Evolutionary conservation across 148 eudicot species (phyloP).

Genomic region (Heliosperma pusillum): DNA sequence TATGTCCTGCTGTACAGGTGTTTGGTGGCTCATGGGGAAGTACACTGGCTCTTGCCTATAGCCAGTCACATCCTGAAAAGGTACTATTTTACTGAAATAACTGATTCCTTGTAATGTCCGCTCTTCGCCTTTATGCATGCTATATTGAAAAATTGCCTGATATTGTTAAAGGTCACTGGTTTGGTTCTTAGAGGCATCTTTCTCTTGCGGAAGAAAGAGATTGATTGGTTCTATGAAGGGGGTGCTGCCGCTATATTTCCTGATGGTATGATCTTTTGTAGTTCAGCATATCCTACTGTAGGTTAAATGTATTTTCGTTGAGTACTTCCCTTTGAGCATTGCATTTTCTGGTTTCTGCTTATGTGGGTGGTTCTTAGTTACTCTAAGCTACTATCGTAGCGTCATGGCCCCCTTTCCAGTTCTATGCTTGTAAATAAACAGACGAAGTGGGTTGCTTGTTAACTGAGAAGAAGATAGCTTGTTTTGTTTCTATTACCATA

Average conservation of each 20-base stretch:
- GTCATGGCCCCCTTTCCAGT: neutral
- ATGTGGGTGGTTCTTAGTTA: neutral
- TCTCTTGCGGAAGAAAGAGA: constrained; percentile 90
- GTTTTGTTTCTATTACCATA: neutral
- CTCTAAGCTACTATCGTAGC: neutral
- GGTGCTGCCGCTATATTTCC: constrained; percentile 95
- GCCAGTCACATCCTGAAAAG: constrained; percentile 88
- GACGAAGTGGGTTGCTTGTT: neutral
- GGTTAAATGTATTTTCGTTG: neutral
- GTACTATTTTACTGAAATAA: constrained; percentile 23
- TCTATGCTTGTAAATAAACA: neutral
- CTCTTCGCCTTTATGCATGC: neutral
- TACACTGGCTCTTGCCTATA: constrained; percentile 96
- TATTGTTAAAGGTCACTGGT: constrained; percentile 71
- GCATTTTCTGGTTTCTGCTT: neutral
- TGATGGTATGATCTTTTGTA: constrained; percentile 57
- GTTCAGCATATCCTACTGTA: neutral
- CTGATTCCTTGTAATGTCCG: constrained; percentile 6
- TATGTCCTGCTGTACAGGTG: constrained; percentile 46
- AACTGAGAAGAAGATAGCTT: neutral
- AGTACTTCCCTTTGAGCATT: neutral
- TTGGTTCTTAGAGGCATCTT: constrained; percentile 91
- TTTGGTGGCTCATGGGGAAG: constrained; percentile 99
- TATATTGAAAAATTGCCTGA: neutral
- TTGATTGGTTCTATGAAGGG: constrained; percentile 99